Conservation (phyloP, 208 protist genomes). For the Jaenimonas drosophilae region DNA sequence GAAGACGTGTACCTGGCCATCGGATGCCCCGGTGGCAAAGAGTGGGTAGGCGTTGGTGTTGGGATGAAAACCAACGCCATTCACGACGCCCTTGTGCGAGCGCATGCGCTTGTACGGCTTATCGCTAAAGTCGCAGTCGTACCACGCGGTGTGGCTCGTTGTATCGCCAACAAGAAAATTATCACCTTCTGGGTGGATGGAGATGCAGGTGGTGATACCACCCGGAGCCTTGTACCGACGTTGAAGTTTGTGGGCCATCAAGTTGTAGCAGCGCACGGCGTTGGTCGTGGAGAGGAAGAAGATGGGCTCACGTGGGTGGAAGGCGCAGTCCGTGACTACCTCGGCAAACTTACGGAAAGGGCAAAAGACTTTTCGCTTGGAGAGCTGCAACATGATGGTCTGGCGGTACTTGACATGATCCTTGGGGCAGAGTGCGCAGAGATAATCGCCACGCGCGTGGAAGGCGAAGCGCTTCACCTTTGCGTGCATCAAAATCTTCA, state of each 20-base stretch:
- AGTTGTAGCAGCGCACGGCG: slow-evolving; percentile 96
- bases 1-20: slow-evolving; percentile 93
- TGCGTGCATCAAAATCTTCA: slow-evolving; percentile 86
- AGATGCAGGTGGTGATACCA: slow-evolving; percentile 90
- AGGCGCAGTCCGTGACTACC: slow-evolving; percentile 90
- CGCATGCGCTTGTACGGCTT: slow-evolving; percentile 95
- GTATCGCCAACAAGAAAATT: slow-evolving; percentile 94
- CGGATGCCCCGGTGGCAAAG: slow-evolving; percentile 95
- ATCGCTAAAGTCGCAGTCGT: slow-evolving; percentile 96
- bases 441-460: slow-evolving; percentile 84
- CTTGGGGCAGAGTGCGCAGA: slow-evolving; percentile 87
- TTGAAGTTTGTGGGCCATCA: slow-evolving; percentile 93
- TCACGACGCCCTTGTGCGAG: slow-evolving; percentile 92
- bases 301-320: slow-evolving; percentile 98
- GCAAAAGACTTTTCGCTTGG: slow-evolving; percentile 88
- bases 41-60: slow-evolving; percentile 91
- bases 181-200: slow-evolving; percentile 95
- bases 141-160: slow-evolving; percentile 94
- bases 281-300: slow-evolving; percentile 96
- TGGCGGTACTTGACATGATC: slow-evolving; percentile 91
- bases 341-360: slow-evolving; percentile 90
- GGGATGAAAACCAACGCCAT: slow-evolving; percentile 84
- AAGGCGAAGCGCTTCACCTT: slow-evolving; percentile 86
- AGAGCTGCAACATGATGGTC: slow-evolving; percentile 89
- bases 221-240: slow-evolving; percentile 91